Evolutionary conservation across 352 stramenopile species (phyloP).

Genomic region (Elongisporangium undulatum): DNA sequence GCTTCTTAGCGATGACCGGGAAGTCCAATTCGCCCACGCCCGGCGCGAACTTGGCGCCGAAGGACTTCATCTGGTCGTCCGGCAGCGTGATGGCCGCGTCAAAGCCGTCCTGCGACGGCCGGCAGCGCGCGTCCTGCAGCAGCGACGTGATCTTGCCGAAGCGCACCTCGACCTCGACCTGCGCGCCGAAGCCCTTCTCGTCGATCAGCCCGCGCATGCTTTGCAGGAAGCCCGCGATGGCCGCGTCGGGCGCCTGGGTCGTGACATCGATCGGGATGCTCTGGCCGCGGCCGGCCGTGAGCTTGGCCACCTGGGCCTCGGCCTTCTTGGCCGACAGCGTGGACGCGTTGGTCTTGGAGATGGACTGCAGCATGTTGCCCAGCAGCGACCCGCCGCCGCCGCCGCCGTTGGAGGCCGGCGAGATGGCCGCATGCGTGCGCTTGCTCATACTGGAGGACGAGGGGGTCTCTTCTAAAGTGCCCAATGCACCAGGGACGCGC

Average conservation of each 20-base stretch:
- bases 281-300: constrained; percentile 67
- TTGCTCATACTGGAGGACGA: not conserved
- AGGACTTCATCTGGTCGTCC: constrained; percentile 71
- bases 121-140: constrained; percentile 68
- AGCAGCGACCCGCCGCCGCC: constrained; percentile 22
- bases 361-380: constrained; percentile 65
- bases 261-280: constrained; percentile 68
- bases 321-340: constrained; percentile 64
- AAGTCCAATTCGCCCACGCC: constrained; percentile 72
- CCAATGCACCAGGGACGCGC: not conserved
- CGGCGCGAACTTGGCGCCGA: constrained; percentile 77
- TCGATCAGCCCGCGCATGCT: constrained; percentile 74
- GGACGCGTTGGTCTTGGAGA: constrained; percentile 76
- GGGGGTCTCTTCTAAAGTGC: not conserved
- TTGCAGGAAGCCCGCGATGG: constrained; percentile 80
- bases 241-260: constrained; percentile 59
- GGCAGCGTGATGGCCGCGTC: constrained; percentile 70
- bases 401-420: not conserved
- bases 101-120: constrained; percentile 60
- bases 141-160: constrained; percentile 79
- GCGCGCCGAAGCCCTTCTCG: constrained; percentile 68
- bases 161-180: constrained; percentile 81
- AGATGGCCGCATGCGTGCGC: not conserved
- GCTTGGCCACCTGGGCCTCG: constrained; percentile 68
- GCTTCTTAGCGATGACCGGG: constrained; percentile 52